phyloP scores from a whole-genome alignment of 1,284 basidiomycete genomes.

The Papiliotrema laurentii region DNA sequence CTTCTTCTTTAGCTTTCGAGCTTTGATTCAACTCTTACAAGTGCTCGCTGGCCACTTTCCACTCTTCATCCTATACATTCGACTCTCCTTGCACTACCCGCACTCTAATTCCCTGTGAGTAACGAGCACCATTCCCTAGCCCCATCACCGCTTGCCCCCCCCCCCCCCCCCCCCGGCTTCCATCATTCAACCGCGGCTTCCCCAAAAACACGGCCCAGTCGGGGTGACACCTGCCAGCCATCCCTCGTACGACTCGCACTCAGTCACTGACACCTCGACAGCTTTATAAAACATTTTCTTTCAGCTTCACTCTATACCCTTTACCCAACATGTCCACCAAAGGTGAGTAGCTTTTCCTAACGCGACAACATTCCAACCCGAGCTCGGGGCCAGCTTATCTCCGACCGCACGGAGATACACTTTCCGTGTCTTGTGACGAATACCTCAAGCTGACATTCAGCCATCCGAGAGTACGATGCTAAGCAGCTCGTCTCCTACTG shows the following conservation, averaged over 20 bases:
- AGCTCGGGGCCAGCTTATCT: background rate
- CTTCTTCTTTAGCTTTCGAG: conserved; percentile 19
- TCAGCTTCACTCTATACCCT: conserved; percentile 2
- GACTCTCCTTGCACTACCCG: background rate
- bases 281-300: conserved; percentile 1
- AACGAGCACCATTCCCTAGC: no score
- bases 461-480: conserved; percentile 90
- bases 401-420: background rate
- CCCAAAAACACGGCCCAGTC: background rate
- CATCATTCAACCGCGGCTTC: background rate
- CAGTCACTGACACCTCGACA: conserved; percentile 1
- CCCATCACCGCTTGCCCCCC: no score
- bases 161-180: background rate
- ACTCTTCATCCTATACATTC: conserved; percentile 2
- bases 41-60: background rate
- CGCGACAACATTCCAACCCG: background rate
- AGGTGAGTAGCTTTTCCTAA: conserved; percentile 29
- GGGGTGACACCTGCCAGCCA: background rate
- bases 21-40: conserved; percentile 5
- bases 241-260: conserved; percentile 3
- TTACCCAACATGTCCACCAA: conserved; percentile 46
- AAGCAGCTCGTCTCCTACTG: conserved; percentile 92
- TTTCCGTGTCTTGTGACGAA: conserved; percentile 1
- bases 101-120: background rate
- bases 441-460: conserved; percentile 46